Base-by-base conservation (phyloP, 2,329 filamentous ascomycete genomes). In the Periglandula ipomoeae region DNA sequence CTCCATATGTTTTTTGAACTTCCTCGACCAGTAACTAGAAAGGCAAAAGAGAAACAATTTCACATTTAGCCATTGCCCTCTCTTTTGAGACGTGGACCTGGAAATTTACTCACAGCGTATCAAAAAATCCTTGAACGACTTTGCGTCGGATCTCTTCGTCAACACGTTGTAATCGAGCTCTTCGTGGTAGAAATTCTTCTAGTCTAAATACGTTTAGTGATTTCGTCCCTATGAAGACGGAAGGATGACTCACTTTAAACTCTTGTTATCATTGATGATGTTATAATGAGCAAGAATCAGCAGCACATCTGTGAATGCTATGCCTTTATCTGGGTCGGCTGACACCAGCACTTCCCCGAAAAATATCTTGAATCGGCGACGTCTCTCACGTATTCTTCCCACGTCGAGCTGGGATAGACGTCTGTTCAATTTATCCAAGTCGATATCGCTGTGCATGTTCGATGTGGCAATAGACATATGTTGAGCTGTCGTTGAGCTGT, bases 271-370 rank as follows among this genome's bases (percentile, higher is more conserved):
- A 57, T 85, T 95, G 64, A 98, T 98, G 61, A 98, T 89, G 61
- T 97, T 98, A 75, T 98, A 95, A 67, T 98, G 93, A 30, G 94
- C 91, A 50, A 98, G 74, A 52, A 95, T 94, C 85, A 98, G 93
- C 46, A 98, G 75, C 20, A 96, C 85, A 6, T 85, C 84, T 3
- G 89, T 93, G 65, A 98, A 98, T 1, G 87, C 85, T 51, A 98
- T 94, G 43, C 93, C 93, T 53, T 81, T 79, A 59, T 94, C 88
- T 1, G 85, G 86, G 64, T 98, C 90, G 4, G 90, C 89, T 4
- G 89, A 91, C 5, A 96, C 89, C 65, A 97, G 81, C 19, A 97
- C 87, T 69, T 98, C 94, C 66, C 97, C 90, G 61, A 89, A 98
- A 66, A 98, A 98, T n/a, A 85, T 78, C 58, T 95, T 95, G 73